A percentile compares a stretch with the other conserved stretches of the same genome.
phyloP scores from a whole-genome alignment of 1,139 yeast genomes.

The Hyphopichia fennica region DNA sequence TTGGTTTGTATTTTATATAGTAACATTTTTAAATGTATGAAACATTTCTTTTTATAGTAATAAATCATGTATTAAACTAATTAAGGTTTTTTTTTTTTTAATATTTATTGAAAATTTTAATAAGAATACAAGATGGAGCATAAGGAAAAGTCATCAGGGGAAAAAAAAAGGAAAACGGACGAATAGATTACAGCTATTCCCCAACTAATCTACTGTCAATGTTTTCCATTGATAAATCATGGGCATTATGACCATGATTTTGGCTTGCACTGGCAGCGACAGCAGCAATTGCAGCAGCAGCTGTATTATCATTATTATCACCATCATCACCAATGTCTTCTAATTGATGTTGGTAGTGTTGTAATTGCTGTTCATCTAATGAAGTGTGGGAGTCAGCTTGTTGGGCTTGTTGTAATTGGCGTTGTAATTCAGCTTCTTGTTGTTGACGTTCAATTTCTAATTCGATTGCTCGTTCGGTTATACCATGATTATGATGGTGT shows the following conservation, averaged over 20 bases:
- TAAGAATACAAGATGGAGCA: too few species aligned
- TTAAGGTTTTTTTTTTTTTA: not conserved
- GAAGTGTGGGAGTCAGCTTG: constrained; percentile 26
- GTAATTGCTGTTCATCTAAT: constrained; percentile 30
- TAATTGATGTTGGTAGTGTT: constrained; percentile 34
- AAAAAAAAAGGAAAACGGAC: too few species aligned
- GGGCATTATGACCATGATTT: constrained; percentile 26
- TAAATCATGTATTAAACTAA: too few species aligned
- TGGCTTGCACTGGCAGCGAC: constrained; percentile 32
- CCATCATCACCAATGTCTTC: constrained; percentile 28
- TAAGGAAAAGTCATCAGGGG: too few species aligned
- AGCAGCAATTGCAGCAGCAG: constrained; percentile 48
- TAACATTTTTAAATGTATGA: too few species aligned
- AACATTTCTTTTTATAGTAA: too few species aligned
- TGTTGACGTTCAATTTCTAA: constrained; percentile 22
- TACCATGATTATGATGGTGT: constrained; percentile 11
- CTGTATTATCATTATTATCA: constrained; percentile 25
- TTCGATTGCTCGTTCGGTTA: constrained; percentile 4
- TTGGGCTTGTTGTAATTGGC: constrained; percentile 37
- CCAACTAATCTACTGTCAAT: constrained; percentile 51
- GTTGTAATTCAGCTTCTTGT: constrained; percentile 37
- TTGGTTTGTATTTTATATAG: constrained; percentile 1
- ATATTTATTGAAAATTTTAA: too few species aligned
- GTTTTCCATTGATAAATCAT: constrained; percentile 47
- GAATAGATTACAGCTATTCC: constrained; percentile 24